Percentiles rank a stretch among this genome's conserved stretches.
These are phyloP conservation scores for Beauveria asiatica DNA, from an alignment of 2,329 filamentous ascomycete species.

Conservation along the genomic window DNA sequence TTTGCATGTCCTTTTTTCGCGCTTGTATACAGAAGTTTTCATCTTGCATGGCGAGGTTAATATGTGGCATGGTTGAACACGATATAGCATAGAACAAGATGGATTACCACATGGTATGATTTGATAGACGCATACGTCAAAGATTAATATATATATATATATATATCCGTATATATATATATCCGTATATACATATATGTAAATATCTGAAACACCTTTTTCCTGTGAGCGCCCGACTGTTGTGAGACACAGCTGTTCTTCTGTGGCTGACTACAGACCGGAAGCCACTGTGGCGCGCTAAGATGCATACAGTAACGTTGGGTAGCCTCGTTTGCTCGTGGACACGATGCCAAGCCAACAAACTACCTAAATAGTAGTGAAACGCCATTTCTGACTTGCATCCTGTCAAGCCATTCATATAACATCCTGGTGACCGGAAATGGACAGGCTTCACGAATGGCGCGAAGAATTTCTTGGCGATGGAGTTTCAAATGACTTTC, in stretches of 20 bases:
- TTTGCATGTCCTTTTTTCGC: neutral
- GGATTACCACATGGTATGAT: no score
- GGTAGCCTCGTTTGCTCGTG: neutral
- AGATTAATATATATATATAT: no score
- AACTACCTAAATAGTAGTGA: no score
- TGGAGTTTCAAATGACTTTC: slow-evolving; percentile 6
- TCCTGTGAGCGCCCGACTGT: no score
- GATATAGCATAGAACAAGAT: neutral
- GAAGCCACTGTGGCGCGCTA: neutral
- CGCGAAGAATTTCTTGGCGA: neutral
- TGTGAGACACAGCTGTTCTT: no score
- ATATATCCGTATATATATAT: no score
- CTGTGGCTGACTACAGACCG: no score
- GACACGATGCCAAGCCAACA: neutral
- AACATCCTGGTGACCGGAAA: neutral
- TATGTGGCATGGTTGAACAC: neutral
- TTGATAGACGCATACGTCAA: no score
- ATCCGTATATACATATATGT: no score
- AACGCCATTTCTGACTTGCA: neutral
- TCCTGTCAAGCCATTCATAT: neutral
- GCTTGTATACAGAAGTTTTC: neutral
- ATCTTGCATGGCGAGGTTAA: neutral
- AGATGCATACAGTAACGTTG: neutral
- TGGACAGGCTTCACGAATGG: neutral
- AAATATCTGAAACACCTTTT: no score